A percentile compares a stretch with the other conserved stretches of the same genome.
phyloP scores from a whole-genome alignment of 2,329 filamentous ascomycete species.

The Hysterium pulicare region DNA sequence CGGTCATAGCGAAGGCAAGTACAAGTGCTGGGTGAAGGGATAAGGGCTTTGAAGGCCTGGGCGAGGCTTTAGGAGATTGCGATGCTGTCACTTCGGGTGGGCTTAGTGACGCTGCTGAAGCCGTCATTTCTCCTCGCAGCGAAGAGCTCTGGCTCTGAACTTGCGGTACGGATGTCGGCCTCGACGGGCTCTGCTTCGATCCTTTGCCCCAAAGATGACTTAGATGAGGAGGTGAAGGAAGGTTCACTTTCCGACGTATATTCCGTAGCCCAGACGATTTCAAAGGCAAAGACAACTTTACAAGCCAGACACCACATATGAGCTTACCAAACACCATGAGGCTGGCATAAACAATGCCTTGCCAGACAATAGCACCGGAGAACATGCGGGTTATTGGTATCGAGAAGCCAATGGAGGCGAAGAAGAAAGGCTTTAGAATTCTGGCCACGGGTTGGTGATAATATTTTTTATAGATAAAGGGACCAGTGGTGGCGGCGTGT shows the following conservation, averaged over 20 bases:
- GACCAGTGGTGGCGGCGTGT: background rate
- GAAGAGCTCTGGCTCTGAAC: background rate
- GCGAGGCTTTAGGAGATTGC: constrained; percentile 13
- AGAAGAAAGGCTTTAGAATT: constrained; percentile 69
- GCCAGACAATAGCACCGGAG: constrained; percentile 61
- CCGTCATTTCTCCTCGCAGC: constrained; percentile 1
- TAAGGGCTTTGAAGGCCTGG: constrained; percentile 44
- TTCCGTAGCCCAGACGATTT: constrained; percentile 6
- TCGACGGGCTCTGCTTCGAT: background rate
- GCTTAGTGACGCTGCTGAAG: constrained; percentile 1
- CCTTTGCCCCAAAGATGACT: constrained; percentile 23
- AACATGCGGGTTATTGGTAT: constrained; percentile 74
- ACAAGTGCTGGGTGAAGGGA: constrained; percentile 67
- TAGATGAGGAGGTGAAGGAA: constrained; percentile 19
- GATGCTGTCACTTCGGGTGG: constrained; percentile 1
- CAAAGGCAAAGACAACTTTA: constrained; percentile 29
- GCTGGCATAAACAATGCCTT: constrained; percentile 66
- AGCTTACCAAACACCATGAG: constrained; percentile 61
- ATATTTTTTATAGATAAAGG: constrained; percentile 45
- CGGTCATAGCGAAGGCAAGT: constrained; percentile 67
- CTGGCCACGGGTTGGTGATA: constrained; percentile 45
- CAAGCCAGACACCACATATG: constrained; percentile 40
- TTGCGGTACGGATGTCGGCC: background rate
- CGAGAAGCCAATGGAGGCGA: constrained; percentile 72
- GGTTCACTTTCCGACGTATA: constrained; percentile 12